Base-by-base conservation (phyloP, 2,329 filamentous ascomycete genomes). In the Ophidiomyces ophidiicola region DNA sequence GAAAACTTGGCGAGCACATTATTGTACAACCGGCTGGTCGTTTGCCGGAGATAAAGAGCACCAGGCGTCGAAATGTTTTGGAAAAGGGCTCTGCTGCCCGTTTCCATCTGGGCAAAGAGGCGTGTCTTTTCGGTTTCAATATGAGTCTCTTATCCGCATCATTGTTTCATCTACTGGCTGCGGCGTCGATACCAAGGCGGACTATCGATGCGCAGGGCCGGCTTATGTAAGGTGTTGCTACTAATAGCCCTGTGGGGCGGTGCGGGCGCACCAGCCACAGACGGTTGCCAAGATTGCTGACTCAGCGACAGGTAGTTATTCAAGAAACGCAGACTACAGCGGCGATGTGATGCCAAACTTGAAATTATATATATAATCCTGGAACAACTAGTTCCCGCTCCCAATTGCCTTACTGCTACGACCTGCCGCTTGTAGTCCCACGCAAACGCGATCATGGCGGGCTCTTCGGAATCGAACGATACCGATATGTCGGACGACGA, bases 381-480 rank as follows among this genome's bases (percentile, higher is more conserved):
- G n/a, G n/a, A n/a, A n/a, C n/a, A n/a, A n/a, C n/a, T n/a, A n/a
- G n/a, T n/a, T n/a, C n/a, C n/a, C n/a, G n/a, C n/a, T n/a, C n/a
- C n/a, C n/a, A n/a, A n/a, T n/a, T n/a, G n/a, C n/a, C n/a, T n/a
- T n/a, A n/a, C n/a, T n/a, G n/a, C n/a, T n/a, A n/a, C n/a, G n/a
- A n/a, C n/a, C n/a, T n/a, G n/a, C n/a, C n/a, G n/a, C n/a, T n/a
- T n/a, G n/a, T n/a, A n/a, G n/a, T n/a, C n/a, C n/a, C n/a, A n/a
- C n/a, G n/a, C n/a, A n/a, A n/a, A 26, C 24, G 6, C 20, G 11
- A 40, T 8, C 31, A 42, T 39, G 43, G 30, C 34, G 10, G 31
- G 39, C 24, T 28, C 39, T 17, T 14, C 37, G 8, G 36, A 15
- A 14, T n/a, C 14, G 21, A n/a, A 32, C 31, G 43, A 34, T 26